Conservation (phyloP, 2,329 filamentous ascomycete genomes). For the Fusarium mundagurra region DNA sequence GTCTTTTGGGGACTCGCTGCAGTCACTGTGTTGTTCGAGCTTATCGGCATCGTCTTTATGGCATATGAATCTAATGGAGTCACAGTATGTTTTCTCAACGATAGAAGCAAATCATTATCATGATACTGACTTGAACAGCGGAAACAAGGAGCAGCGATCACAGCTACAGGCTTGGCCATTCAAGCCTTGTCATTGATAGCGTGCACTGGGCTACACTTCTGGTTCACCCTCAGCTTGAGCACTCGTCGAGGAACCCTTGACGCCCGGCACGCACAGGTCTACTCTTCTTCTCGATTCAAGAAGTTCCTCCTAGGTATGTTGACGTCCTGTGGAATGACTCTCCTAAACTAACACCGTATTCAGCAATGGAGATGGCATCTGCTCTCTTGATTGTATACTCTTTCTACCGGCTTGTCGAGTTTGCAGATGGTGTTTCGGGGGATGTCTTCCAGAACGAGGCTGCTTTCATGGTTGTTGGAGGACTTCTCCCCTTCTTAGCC, state of each 20-base stretch:
- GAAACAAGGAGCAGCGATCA: slow-evolving; percentile 49
- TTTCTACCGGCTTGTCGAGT: slow-evolving; percentile 53
- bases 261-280: slow-evolving; percentile 51
- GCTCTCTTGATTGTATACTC: slow-evolving; percentile 54
- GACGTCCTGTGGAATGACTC: background rate
- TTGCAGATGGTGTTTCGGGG: slow-evolving; percentile 49
- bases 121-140: slow-evolving; percentile 40
- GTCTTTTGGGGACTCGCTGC: slow-evolving; percentile 48
- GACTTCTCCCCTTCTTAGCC: slow-evolving; percentile 52
- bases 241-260: slow-evolving; percentile 52
- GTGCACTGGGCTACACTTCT: slow-evolving; percentile 52
- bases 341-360: slow-evolving; percentile 7
- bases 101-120: background rate
- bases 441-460: slow-evolving; percentile 51
- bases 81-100: slow-evolving; percentile 48
- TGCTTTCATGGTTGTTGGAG: slow-evolving; percentile 53
- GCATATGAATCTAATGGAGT: slow-evolving; percentile 47
- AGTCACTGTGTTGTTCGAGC: slow-evolving; percentile 50
- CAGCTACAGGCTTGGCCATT: slow-evolving; percentile 57
- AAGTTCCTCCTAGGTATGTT: slow-evolving; percentile 57
- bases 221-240: slow-evolving; percentile 53
- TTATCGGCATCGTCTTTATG: slow-evolving; percentile 54
- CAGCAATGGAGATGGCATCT: slow-evolving; percentile 52
- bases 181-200: slow-evolving; percentile 54
- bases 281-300: slow-evolving; percentile 55